Evolutionary conservation across 306 rosid species (phyloP).

Genomic region (Pterocarpus santalinus): DNA sequence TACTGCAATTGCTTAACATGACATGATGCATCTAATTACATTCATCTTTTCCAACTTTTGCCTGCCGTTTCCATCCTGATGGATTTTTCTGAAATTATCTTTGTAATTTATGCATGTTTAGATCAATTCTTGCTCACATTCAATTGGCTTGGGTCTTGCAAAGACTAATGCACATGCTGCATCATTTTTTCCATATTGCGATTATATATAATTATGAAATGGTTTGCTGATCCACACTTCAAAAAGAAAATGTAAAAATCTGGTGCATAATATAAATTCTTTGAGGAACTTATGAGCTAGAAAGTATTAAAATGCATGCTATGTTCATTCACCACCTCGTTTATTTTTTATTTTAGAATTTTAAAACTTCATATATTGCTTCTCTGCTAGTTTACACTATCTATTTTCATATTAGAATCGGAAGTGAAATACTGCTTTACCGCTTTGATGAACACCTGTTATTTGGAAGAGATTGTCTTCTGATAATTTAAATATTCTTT

Average conservation of each 20-base stretch:
- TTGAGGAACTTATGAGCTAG: no score
- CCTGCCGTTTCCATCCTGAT: neutral
- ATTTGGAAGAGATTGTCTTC: conserved; percentile 36
- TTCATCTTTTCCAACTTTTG: conserved; percentile 24
- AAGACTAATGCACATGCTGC: no score
- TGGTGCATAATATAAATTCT: no score
- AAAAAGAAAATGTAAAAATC: no score
- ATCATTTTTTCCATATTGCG: no score
- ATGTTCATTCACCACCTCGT: neutral
- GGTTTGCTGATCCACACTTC: no score
- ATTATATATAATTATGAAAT: no score
- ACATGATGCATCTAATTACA: conserved; percentile 14
- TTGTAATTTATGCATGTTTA: neutral
- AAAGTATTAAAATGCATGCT: neutral
- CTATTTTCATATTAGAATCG: conserved; percentile 18
- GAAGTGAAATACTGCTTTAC: conserved; percentile 21
- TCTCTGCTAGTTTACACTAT: neutral
- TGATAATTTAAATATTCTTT: conserved; percentile 30
- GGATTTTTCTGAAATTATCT: conserved; percentile 26
- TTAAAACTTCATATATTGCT: conserved; percentile 3
- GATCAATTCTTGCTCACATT: neutral
- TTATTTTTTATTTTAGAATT: neutral
- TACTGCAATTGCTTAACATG: conserved; percentile 5
- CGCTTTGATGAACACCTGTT: conserved; percentile 39
- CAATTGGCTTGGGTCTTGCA: neutral